These are phyloP conservation scores for Huntiella bhutanensis DNA, from an alignment of 2,329 filamentous ascomycete genomes.

Conservation along the genomic window DNA sequence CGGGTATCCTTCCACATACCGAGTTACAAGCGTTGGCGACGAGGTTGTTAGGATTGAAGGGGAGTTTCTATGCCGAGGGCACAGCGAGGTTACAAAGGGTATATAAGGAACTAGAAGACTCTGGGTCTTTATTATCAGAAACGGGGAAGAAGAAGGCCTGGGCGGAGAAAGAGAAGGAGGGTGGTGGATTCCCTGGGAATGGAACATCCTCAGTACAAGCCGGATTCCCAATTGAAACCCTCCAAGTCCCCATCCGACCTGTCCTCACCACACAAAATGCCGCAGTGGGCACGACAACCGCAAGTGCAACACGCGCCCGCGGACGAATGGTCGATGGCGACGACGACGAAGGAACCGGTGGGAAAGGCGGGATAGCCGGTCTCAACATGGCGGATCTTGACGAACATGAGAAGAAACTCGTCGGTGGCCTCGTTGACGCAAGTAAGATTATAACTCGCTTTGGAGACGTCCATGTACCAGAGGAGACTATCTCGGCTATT, in stretches of 20 bases:
- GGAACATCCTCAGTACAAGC: background rate
- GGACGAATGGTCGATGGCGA: background rate
- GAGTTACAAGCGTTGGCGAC: constrained; percentile 9
- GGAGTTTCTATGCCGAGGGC: constrained; percentile 7
- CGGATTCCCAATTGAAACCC: too few relatives aligned
- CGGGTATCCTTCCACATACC: constrained; percentile 14
- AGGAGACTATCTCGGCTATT: constrained; percentile 68
- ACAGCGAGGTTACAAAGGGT: constrained; percentile 5
- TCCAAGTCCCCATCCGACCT: too few relatives aligned
- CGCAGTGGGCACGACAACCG: background rate
- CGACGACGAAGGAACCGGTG: background rate
- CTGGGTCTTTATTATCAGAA: constrained; percentile 6
- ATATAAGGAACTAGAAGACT: constrained; percentile 4
- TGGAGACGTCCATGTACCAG: constrained; percentile 62
- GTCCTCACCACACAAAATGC: constrained; percentile 1
- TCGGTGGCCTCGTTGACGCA: constrained; percentile 65
- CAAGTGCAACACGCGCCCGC: constrained; percentile 7
- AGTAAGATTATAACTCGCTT: constrained; percentile 75
- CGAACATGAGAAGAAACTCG: constrained; percentile 63
- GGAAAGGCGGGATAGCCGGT: too few relatives aligned
- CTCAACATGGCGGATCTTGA: constrained; percentile 22
- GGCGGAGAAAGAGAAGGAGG: background rate
- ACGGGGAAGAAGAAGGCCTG: constrained; percentile 7
- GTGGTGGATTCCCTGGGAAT: background rate
- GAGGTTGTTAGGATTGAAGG: constrained; percentile 5